Evolutionary conservation across 129 eudicot genomes (phyloP).

Genomic region (Oenanthe sinensis): DNA sequence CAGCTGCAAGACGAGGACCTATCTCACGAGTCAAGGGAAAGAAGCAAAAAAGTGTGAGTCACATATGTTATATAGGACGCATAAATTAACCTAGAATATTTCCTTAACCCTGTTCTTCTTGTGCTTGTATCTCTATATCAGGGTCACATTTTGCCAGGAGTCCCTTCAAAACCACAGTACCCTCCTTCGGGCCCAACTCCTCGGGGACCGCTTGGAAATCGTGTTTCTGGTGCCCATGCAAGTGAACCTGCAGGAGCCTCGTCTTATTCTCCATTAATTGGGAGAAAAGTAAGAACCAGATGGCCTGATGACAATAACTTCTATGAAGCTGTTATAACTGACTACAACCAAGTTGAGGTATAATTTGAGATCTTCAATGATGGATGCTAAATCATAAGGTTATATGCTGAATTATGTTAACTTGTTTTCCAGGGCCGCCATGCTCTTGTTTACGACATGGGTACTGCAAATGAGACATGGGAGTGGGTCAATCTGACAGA

Average conservation of each 20-base stretch:
- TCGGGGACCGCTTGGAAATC: constrained; percentile 57
- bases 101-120: neutral
- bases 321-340: constrained; percentile 79
- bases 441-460: constrained; percentile 67
- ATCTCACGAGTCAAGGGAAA: constrained; percentile 47
- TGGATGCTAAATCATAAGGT: neutral
- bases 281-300: constrained; percentile 74
- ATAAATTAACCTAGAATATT: neutral
- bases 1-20: constrained; percentile 69
- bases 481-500: constrained; percentile 93
- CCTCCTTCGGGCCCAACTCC: constrained; percentile 51
- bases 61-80: neutral
- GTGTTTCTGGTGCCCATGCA: constrained; percentile 44
- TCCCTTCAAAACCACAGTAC: constrained; percentile 48
- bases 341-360: constrained; percentile 56
- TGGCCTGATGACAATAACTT: constrained; percentile 95
- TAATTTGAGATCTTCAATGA: constrained; percentile 12
- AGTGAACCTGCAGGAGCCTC: constrained; percentile 54
- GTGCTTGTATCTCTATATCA: neutral
- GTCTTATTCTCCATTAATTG: constrained; percentile 48
- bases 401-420: constrained; percentile 19
- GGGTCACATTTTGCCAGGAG: constrained; percentile 42
- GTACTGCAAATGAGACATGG: constrained; percentile 62
- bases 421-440: constrained; percentile 51
- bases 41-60: constrained; percentile 65